Conservation (phyloP, 768 basidiomycete genomes). For the Collybia sp. region DNA sequence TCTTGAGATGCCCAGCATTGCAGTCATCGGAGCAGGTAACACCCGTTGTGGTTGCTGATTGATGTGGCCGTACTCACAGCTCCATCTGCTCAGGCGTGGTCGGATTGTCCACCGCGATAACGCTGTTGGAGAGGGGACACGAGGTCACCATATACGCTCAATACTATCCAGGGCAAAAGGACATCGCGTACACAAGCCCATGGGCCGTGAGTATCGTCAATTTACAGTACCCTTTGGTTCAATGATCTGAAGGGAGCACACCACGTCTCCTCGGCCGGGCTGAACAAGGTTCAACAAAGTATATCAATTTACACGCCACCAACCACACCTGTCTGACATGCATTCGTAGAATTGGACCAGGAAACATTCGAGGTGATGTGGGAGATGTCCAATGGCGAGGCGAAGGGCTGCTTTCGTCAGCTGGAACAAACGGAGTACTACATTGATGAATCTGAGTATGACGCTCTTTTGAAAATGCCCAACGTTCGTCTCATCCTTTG, state of each 20-base stretch:
- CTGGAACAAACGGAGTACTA: conserved; percentile 61
- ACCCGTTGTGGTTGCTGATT: no score
- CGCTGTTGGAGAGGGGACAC: conserved; percentile 62
- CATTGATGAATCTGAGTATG: conserved; percentile 28
- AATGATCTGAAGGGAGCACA: conserved; percentile 63
- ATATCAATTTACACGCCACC: conserved; percentile 8
- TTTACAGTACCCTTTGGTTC: background rate
- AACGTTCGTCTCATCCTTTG: conserved; percentile 28
- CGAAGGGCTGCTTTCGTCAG: conserved; percentile 61
- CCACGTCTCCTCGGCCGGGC: conserved; percentile 57
- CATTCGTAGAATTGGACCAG: conserved; percentile 51
- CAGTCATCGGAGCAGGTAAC: no score
- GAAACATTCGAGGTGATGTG: conserved; percentile 77
- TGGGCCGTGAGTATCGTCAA: conserved; percentile 62
- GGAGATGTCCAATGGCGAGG: conserved; percentile 59
- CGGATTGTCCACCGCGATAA: conserved; percentile 72
- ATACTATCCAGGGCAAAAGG: conserved; percentile 67
- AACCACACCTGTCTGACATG: background rate
- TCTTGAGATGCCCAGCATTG: no score
- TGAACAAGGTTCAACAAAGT: conserved; percentile 55
- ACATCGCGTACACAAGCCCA: conserved; percentile 72
- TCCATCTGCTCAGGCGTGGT: conserved; percentile 60
- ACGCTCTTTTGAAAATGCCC: conserved; percentile 48
- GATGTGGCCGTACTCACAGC: no score
- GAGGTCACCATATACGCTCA: conserved; percentile 70